phyloP scores from a whole-genome alignment of 1,284 basidiomycete species.

The Ustilago sp. region DNA sequence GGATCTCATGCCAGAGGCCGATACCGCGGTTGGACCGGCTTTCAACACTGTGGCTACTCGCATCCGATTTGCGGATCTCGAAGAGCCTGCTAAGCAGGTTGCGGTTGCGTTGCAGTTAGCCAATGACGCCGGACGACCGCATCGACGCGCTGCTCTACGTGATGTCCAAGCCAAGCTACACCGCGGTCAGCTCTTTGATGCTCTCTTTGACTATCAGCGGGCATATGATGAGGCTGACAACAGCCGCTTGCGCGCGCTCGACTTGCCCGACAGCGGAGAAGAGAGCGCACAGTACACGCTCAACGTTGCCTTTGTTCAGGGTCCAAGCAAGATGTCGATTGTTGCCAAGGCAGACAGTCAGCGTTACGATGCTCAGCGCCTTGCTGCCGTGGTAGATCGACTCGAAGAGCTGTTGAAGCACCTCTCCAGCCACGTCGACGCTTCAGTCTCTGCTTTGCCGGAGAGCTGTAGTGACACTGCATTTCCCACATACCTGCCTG shows the following conservation, averaged over 20 bases:
- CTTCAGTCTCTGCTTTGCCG: conserved; percentile 23
- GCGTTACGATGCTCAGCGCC: conserved; percentile 22
- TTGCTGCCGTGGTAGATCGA: conserved; percentile 22
- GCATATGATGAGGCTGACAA: conserved; percentile 21
- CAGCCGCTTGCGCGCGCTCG: conserved; percentile 10
- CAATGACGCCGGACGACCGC: conserved; percentile 53
- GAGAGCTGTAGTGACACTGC: background rate
- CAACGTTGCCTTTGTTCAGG: conserved; percentile 58
- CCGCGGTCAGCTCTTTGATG: conserved; percentile 53
- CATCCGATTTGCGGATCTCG: conserved; percentile 31
- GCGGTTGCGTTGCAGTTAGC: conserved; percentile 42
- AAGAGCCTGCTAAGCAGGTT: conserved; percentile 14
- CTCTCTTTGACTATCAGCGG: conserved; percentile 63
- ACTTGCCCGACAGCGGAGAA: conserved; percentile 13
- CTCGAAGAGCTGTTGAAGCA: conserved; percentile 45
- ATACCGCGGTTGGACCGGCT: conserved; percentile 58
- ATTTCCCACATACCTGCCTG: conserved; percentile 25
- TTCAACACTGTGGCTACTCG: conserved; percentile 65
- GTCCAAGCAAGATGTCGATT: conserved; percentile 36
- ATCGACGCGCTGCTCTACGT: conserved; percentile 60
- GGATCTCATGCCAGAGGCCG: conserved; percentile 49
- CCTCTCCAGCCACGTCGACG: conserved; percentile 9
- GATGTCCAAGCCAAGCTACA: conserved; percentile 40
- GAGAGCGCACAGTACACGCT: conserved; percentile 57
- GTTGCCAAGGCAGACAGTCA: conserved; percentile 47